These are phyloP conservation scores for Phialophora expanda DNA, from an alignment of 2,329 filamentous ascomycete genomes.

Conservation along the genomic window DNA sequence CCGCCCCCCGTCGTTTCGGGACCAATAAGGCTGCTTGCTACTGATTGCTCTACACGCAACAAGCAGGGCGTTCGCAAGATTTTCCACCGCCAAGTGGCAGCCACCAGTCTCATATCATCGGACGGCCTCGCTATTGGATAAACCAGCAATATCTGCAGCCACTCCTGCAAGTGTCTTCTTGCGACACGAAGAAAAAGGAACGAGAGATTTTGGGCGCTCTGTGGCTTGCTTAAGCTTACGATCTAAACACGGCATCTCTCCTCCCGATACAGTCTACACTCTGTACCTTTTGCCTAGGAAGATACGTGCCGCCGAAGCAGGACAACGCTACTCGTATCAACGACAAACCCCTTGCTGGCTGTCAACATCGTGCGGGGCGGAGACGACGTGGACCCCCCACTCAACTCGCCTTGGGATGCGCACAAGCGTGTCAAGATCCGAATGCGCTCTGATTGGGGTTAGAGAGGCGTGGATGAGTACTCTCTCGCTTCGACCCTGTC, in stretches of 20 bases:
- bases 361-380: conserved; percentile 3
- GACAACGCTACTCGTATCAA: not conserved
- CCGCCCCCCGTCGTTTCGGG: not conserved
- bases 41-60: not conserved
- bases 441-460: conserved; percentile 1
- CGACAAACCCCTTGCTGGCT: conserved; percentile 1
- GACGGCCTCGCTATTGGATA: conserved; percentile 4
- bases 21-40: not conserved
- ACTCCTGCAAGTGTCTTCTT: conserved; percentile 14
- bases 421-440: conserved; percentile 9
- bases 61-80: conserved; percentile 1
- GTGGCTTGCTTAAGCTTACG: conserved; percentile 24
- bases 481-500: conserved; percentile 19
- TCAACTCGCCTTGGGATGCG: conserved; percentile 13
- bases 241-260: conserved; percentile 2
- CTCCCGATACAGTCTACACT: conserved; percentile 5
- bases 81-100: conserved; percentile 3
- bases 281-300: conserved; percentile 1
- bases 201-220: conserved; percentile 11
- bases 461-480: not conserved
- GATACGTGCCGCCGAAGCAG: not conserved
- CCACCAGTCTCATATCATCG: conserved; percentile 1
- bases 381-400: not conserved
- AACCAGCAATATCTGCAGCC: conserved; percentile 4
- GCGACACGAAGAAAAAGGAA: not conserved